Evolutionary conservation across 768 basidiomycete species (phyloP), one percentile per base, ranked within the genome.

Genomic region (Xanthoconium purpureum): DNA sequence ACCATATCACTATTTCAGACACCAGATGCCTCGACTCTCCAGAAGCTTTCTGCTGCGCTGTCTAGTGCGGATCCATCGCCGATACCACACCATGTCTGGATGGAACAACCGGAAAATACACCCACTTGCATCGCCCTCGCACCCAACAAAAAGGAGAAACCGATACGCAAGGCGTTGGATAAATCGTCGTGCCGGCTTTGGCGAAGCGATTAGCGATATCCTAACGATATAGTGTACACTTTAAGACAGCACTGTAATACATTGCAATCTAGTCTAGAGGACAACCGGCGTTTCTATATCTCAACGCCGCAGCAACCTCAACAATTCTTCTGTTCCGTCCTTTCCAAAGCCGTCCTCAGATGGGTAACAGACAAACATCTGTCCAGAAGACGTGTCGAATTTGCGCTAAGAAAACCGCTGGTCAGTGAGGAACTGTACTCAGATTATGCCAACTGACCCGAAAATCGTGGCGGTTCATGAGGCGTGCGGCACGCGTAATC

Each of bases 341-440:
- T 79, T 56, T 15, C 78, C 78, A 52, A 81, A 80, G 2, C 75
- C 77, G 11, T 82, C 74, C 3, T 74, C 70, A 6, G 63, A 50
- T 4, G 80, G 79, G 57, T 79, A 80, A 64, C 79, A 81, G 10
- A 81, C 76, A 58, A 80, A 82, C 75, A 80, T 79, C 3, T 73
- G 73, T 32, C 74, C 66, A 28, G 72, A 66, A 17, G 69, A 65
- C 11, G 77, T 69, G 45, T 79, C 75, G 48, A 82, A 81, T 65
- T 81, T 80, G 35, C 70, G 72, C 79, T 78, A 59, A 29, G 39
- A 52, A 47, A 18, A 7, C 20, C 3, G 8, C 13, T 24, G 44
- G 38, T 54, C 54, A 52, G 24, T 44, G 20, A 9, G 14, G 15
- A 6, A 20, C 11, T 17, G 2, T 0, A 3, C 11, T 39, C 12